Evolutionary conservation across 164 flowering plant species (phyloP).

Genomic region (Liriodendron chinense): DNA sequence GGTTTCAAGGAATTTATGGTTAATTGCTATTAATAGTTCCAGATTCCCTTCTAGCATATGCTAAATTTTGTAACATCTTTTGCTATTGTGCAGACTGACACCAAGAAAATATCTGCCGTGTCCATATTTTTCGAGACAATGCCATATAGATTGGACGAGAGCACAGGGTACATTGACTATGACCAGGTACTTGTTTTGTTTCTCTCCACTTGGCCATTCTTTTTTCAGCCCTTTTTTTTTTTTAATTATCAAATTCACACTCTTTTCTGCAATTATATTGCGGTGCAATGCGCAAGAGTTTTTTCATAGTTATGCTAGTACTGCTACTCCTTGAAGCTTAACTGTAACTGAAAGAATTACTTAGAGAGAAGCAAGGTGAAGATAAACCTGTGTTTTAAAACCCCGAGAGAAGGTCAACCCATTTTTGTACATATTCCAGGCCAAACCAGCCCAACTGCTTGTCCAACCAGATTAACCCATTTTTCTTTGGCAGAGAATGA

Average conservation of each 20-base stretch:
- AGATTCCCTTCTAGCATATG: neutral
- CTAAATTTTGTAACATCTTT: constrained; percentile 8
- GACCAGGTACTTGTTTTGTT: constrained; percentile 42
- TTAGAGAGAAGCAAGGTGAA: too few relatives aligned
- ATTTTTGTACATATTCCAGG: too few relatives aligned
- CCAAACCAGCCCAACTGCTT: too few relatives aligned
- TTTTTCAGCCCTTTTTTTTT: neutral
- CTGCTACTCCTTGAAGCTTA: neutral
- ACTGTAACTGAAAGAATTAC: neutral
- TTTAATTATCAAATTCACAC: neutral
- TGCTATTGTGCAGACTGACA: constrained; percentile 48
- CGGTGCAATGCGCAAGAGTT: neutral
- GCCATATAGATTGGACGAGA: constrained; percentile 83
- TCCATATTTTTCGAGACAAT: constrained; percentile 93
- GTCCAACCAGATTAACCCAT: neutral
- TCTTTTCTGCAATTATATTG: neutral
- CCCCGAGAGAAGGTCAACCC: too few relatives aligned
- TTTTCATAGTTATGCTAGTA: neutral
- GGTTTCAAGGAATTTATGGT: neutral
- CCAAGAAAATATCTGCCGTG: constrained; percentile 84
- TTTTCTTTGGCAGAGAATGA: neutral
- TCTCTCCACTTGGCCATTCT: neutral
- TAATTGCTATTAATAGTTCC: neutral
- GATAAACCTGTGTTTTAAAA: too few relatives aligned
- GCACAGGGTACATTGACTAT: constrained; percentile 82